phyloP scores from a whole-genome alignment of 495 filamentous ascomycete genomes.

The Saxophila tyrrhenica region DNA sequence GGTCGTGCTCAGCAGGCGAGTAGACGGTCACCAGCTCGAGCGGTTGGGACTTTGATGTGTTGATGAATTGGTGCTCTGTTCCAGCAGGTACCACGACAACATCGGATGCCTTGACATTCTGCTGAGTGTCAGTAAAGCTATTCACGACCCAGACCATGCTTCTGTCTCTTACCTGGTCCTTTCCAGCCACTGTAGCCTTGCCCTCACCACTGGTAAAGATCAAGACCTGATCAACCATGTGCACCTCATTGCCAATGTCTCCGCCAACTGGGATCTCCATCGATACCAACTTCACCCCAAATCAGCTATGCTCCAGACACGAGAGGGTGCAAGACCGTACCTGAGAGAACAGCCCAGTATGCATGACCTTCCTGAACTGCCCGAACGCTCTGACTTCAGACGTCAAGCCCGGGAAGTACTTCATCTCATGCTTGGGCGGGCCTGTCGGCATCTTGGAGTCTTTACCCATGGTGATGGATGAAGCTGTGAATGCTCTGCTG shows the following conservation, averaged over 20 bases:
- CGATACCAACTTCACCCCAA: too few species aligned
- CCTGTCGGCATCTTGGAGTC: conserved; percentile 20
- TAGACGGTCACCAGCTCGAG: conserved; percentile 53
- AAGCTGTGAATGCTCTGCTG: conserved; percentile 2
- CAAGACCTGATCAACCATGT: conserved; percentile 52
- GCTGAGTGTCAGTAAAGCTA: not conserved
- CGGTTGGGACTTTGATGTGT: conserved; percentile 37
- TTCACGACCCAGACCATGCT: not conserved
- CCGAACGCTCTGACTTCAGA: conserved; percentile 39
- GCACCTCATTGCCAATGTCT: conserved; percentile 53
- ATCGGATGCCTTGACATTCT: conserved; percentile 43
- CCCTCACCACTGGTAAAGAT: conserved; percentile 49
- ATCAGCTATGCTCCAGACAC: too few species aligned
- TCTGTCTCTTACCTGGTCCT: conserved; percentile 34
- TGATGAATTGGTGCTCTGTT: conserved; percentile 58
- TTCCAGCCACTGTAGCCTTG: conserved; percentile 46
- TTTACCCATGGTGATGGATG: conserved; percentile 19
- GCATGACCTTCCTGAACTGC: conserved; percentile 50
- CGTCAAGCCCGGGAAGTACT: conserved; percentile 44
- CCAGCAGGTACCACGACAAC: conserved; percentile 54
- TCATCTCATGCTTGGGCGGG: conserved; percentile 37
- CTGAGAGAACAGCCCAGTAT: conserved; percentile 52
- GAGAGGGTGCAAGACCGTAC: too few species aligned
- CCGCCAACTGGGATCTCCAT: conserved; percentile 54
- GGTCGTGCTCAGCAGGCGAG: conserved; percentile 47